Percentiles rank a stretch among this genome's conserved stretches.
Conservation (phyloP, 306 rosid species). For the Delonix regia region DNA sequence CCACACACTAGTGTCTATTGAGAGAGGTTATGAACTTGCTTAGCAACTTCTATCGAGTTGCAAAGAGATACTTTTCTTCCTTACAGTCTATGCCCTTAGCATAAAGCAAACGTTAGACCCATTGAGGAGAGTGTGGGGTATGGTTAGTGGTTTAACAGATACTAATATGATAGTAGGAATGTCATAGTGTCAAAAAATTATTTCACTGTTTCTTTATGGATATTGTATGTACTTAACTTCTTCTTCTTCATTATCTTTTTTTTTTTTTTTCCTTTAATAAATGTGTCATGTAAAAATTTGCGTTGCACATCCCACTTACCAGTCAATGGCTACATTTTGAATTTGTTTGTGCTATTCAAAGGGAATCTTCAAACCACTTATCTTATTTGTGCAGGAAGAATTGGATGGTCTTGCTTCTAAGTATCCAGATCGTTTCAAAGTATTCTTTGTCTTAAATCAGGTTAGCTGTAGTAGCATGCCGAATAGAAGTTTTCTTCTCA, state of each 20-base stretch:
- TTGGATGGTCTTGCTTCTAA: slow-evolving; percentile 71
- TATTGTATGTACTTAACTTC: neutral
- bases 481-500: slow-evolving; percentile 12
- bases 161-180: neutral
- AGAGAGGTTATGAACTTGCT: neutral
- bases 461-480: slow-evolving; percentile 46
- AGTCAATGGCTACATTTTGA: slow-evolving; percentile 15
- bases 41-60: neutral
- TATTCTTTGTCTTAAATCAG: slow-evolving; percentile 88
- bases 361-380: neutral
- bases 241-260: neutral
- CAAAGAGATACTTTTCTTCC: neutral
- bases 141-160: neutral
- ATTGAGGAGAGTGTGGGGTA: neutral
- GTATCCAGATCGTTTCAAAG: slow-evolving; percentile 72
- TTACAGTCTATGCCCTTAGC: neutral
- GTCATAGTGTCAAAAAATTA: slow-evolving; percentile 8
- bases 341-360: neutral
- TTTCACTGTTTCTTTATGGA: neutral
- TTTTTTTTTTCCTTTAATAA: neutral
- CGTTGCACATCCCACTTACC: neutral
- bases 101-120: neutral
- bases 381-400: slow-evolving; percentile 68
- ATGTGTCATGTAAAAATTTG: neutral
- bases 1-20: neutral